phyloP scores from a whole-genome alignment of 805 yeast species.

The Danielia oregonensis region DNA sequence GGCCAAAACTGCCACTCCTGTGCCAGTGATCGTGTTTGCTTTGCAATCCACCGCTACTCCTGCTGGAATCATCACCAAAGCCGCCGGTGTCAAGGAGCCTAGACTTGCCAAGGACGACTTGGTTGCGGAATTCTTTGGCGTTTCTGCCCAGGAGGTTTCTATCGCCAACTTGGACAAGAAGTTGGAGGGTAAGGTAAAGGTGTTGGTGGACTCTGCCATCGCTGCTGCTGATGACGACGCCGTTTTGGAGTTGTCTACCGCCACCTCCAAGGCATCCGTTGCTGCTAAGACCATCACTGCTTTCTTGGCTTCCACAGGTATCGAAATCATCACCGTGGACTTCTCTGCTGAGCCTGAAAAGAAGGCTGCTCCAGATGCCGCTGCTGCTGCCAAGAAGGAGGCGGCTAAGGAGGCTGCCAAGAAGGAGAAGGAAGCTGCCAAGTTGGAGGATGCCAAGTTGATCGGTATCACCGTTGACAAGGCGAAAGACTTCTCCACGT shows the following conservation, averaged over 20 bases:
- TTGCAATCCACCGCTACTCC: constrained; percentile 69
- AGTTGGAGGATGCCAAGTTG: constrained; percentile 78
- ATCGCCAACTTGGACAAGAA: constrained; percentile 46
- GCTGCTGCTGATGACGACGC: constrained; percentile 34
- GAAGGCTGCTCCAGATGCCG: constrained; percentile 29
- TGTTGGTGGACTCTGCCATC: constrained; percentile 55
- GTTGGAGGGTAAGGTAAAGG: constrained; percentile 54
- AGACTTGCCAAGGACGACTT: constrained; percentile 83
- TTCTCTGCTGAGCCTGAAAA: constrained; percentile 42
- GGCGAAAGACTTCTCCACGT: constrained; percentile 85
- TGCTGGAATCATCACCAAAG: constrained; percentile 56
- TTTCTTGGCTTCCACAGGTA: constrained; percentile 47
- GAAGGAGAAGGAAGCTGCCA: constrained; percentile 45
- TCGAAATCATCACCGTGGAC: constrained; percentile 53
- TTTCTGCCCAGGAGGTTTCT: constrained; percentile 58
- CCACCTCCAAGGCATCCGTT: constrained; percentile 48
- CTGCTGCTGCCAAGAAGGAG: constrained; percentile 13
- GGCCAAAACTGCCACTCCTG: constrained; percentile 71
- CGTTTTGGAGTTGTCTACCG: constrained; percentile 47
- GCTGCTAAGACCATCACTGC: constrained; percentile 44
- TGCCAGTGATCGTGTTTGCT: constrained; percentile 80
- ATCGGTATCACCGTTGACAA: constrained; percentile 97
- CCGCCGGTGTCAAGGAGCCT: constrained; percentile 76
- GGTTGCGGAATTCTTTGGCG: constrained; percentile 58
- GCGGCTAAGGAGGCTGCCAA: constrained; percentile 29